Base-by-base conservation (phyloP, 495 filamentous ascomycete genomes). In the Penicillium subrubescens region DNA sequence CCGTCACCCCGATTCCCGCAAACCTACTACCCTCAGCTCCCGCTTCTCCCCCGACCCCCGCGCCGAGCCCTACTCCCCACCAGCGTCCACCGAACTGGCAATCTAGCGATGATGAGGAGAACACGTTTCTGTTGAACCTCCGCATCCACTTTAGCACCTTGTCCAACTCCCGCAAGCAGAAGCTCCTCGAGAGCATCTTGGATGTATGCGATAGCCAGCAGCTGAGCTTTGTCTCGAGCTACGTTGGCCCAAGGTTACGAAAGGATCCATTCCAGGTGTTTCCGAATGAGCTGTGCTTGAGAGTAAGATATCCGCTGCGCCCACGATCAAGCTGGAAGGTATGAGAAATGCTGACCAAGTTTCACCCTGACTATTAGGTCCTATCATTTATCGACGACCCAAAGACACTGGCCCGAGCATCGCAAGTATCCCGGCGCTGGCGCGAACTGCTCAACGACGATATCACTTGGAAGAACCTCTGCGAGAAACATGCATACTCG, bases 391-490 rank as follows among this genome's bases (percentile, higher is more conserved):
- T 99, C 68, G 96, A 98, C 68, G 94, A 98, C 67, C 92, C 94
- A 0, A 92, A 91, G 73, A 94, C 95, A 5, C 86, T 99, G 19
- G 94, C 92, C 34, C 85, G 95, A 73, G 89, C 95, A 48, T 96
- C 93, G 41, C 94, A 97, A 74, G 95, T 98, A 34, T 98, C 94
- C 52, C 85, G 87, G 51, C 85, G 92, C 66, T 99, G 95, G 95
- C 86, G 90, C n/a, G 92, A 96, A 71, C 82, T 99, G 5, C 79
- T 98, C 48, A 93, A 89, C 69, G 95, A 99, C 70, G 95, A 99
- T 78, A 93, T 97, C 73, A 96, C 96, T 2, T 99, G 95, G 95
- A 97, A 96, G 82, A 91, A 92, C 23, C 83, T 98, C 19, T 97
- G 93, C 72, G 92, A 96, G 59, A 97, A 96, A 75, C 92, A 96